These are phyloP conservation scores for Quercus aquifolioides DNA, from an alignment of 306 rosid species.

Conservation along the genomic window DNA sequence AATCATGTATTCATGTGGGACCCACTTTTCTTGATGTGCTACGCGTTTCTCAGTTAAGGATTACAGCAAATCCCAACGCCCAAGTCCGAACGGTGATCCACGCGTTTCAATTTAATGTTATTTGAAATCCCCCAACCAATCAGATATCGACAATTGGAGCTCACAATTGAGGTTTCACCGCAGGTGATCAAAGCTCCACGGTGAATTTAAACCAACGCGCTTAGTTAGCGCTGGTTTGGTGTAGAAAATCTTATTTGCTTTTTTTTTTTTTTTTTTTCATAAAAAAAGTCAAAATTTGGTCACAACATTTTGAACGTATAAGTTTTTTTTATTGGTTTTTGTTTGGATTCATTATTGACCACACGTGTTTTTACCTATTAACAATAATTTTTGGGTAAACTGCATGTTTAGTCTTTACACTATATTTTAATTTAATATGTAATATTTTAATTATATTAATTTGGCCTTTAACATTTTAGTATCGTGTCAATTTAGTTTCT, in stretches of 20 bases:
- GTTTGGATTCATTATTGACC: too few species aligned
- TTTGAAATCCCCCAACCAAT: neutral
- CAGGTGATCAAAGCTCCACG: neutral
- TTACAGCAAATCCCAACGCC: neutral
- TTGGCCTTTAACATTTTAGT: accelerated
- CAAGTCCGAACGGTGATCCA: conserved; percentile 23
- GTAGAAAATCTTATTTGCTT: too few species aligned
- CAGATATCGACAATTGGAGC: neutral
- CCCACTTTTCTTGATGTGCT: neutral
- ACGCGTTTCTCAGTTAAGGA: conserved; percentile 3
- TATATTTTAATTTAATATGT: too few species aligned
- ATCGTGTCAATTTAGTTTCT: too few species aligned
- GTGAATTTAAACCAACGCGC: too few species aligned
- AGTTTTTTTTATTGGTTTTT: too few species aligned
- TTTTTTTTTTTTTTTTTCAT: too few species aligned
- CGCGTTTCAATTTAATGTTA: conserved; percentile 14
- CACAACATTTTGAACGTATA: too few species aligned
- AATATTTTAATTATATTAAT: accelerated
- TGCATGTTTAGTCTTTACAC: accelerated
- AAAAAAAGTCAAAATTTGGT: too few species aligned
- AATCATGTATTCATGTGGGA: neutral
- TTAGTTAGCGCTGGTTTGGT: too few species aligned
- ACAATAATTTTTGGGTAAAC: too few species aligned
- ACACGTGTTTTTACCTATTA: too few species aligned
- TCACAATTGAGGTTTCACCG: neutral